Conservation (phyloP, 371 early-diverging fungal genomes). For the Rhizomucor miehei region DNA sequence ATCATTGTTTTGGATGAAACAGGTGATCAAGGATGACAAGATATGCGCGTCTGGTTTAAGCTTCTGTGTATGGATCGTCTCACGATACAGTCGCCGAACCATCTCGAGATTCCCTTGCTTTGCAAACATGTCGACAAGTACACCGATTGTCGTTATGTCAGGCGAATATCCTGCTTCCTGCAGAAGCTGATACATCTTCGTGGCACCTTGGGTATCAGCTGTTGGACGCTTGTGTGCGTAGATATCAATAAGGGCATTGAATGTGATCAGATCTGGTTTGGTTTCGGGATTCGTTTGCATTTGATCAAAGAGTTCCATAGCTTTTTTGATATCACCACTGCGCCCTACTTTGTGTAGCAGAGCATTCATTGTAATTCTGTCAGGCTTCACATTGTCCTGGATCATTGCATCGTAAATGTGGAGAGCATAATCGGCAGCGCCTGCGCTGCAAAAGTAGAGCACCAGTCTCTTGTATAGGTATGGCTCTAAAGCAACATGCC, state of each 20-base stretch:
- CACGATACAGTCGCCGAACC: conserved; percentile 23
- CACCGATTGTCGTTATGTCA: conserved; percentile 30
- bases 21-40: conserved; percentile 33
- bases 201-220: conserved; percentile 31
- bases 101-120: conserved; percentile 29
- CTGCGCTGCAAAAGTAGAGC: conserved; percentile 36
- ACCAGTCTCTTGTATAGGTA: conserved; percentile 29
- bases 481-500: conserved; percentile 22
- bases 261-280: conserved; percentile 36
- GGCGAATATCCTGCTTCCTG: conserved; percentile 26
- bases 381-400: conserved; percentile 26
- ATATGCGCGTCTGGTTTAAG: conserved; percentile 27
- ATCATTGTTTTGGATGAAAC: conserved; percentile 28
- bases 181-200: conserved; percentile 23
- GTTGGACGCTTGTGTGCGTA: conserved; percentile 38
- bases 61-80: conserved; percentile 20
- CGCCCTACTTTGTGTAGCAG: conserved; percentile 50
- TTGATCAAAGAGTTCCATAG: conserved; percentile 36
- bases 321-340: conserved; percentile 26
- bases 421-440: conserved; percentile 36
- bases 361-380: conserved; percentile 31
- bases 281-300: conserved; percentile 19
- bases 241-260: conserved; percentile 49
- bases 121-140: conserved; percentile 44
- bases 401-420: conserved; percentile 41